phyloP scores from a whole-genome alignment of 192 early-diverging fungal genomes.

The Entomortierella parvispora region DNA sequence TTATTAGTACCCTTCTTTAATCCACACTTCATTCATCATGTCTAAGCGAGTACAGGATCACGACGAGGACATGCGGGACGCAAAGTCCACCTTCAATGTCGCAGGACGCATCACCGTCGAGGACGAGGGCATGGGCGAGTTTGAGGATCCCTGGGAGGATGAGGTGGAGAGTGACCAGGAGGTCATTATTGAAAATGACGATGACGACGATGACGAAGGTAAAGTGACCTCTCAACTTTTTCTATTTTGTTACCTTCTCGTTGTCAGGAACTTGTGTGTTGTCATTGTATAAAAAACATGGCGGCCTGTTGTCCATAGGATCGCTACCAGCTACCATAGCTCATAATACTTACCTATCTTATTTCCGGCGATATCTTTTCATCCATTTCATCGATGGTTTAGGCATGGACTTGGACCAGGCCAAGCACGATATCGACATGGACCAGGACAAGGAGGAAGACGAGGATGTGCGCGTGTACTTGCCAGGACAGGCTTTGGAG shows the following conservation, averaged over 20 bases:
- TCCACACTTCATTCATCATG: constrained; percentile 24
- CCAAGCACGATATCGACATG: constrained; percentile 32
- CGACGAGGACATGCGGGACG: constrained; percentile 54
- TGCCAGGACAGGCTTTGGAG: constrained; percentile 88
- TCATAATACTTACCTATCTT: background rate
- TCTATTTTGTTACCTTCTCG: no score
- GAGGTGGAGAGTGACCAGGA: constrained; percentile 81
- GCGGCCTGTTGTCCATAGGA: background rate
- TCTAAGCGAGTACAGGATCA: constrained; percentile 46
- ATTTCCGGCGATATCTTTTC: background rate
- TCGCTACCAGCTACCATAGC: background rate
- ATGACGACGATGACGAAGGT: constrained; percentile 46
- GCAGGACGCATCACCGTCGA: constrained; percentile 37
- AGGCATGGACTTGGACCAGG: constrained; percentile 50
- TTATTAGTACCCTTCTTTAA: background rate
- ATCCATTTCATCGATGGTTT: no score
- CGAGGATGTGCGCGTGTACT: constrained; percentile 78
- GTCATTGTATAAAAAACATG: background rate
- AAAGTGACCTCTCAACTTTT: no score
- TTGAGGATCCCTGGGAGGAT: constrained; percentile 95
- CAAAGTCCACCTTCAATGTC: constrained; percentile 47
- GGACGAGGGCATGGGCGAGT: constrained; percentile 83
- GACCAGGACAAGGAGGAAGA: constrained; percentile 58
- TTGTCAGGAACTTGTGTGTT: no score
- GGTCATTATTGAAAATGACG: constrained; percentile 66